Conservation (phyloP, 768 basidiomycete species). For the Suillus brevipes region DNA sequence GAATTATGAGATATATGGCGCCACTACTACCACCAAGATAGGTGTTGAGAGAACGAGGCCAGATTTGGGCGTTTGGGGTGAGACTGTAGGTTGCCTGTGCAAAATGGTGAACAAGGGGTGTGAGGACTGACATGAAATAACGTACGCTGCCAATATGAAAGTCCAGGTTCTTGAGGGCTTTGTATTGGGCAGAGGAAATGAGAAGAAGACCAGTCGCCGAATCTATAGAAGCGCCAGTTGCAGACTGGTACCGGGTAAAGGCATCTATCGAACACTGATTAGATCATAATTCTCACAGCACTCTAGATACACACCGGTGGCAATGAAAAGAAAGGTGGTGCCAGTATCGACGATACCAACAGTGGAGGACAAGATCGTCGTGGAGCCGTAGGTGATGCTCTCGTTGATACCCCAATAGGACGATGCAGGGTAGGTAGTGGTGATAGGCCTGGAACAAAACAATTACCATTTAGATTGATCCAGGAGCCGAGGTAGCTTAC, state of each 20-base stretch:
- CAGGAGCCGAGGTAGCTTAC: slow-evolving; percentile 27
- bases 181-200: slow-evolving; percentile 10
- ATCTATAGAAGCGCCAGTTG: slow-evolving; percentile 16
- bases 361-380: slow-evolving; percentile 43
- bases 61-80: slow-evolving; percentile 45
- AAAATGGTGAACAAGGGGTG: background rate
- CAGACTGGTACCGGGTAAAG: slow-evolving; percentile 22
- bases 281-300: background rate
- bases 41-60: slow-evolving; percentile 44
- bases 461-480: background rate
- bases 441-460: slow-evolving; percentile 40
- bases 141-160: slow-evolving; percentile 12
- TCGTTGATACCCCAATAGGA: slow-evolving; percentile 66
- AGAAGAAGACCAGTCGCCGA: slow-evolving; percentile 14
- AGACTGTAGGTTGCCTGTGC: slow-evolving; percentile 35
- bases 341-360: slow-evolving; percentile 65
- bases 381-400: slow-evolving; percentile 50
- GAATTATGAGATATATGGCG: slow-evolving; percentile 41
- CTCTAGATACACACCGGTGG: slow-evolving; percentile 34
- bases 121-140: background rate
- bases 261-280: slow-evolving; percentile 22
- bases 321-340: slow-evolving; percentile 52
- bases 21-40: slow-evolving; percentile 39
- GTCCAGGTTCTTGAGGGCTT: slow-evolving; percentile 7
- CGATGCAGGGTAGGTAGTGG: slow-evolving; percentile 44